Base-by-base conservation (phyloP, 371 early-diverging fungal genomes). In the Mucor piriformis region DNA sequence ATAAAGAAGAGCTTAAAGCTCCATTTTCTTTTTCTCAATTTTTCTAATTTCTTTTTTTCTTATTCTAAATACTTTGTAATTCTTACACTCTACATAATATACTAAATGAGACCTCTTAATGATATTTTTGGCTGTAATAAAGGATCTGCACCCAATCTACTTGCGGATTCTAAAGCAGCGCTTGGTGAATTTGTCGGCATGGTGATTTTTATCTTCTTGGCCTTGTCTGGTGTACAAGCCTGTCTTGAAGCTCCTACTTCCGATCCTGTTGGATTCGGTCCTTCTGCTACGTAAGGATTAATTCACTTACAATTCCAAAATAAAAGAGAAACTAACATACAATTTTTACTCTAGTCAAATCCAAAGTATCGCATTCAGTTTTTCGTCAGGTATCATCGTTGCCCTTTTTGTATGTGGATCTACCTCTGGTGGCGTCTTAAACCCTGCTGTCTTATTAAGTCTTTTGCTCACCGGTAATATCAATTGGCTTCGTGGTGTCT, bases 341-440 rank as follows among this genome's bases (percentile, higher is more conserved):
- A 1, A 38, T 38, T 38, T n/a, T 38, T 38, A 15, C 5, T 12
- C 32, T 44, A 71, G 74, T 40, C 65, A 66, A 49, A 40, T 64
- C 16, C 61, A 79, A 46, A 71, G 67, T 24, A 63, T 79, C 50
- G 79, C 83, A 5, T 75, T 84, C 48, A 70, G 79, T 49, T 78
- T 78, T 49, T 81, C 83, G 21, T 50, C 80, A 10, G 73, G 69
- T 25, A 63, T 76, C 18, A 66, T 67, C 16, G 58, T 84, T 20
- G 74, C 72, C 55, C 63, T 81, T 6, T 72, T 78, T 50, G 75
- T 78, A 52, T 61, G 62, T 38, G 61, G 54, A 12, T 73, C 79
- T 21, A 77, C 84, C 52, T 83, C 83, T 21, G 86, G 86, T 18
- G 81, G 84, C 16, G 70, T 75, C 42, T 70, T 85, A 51, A 87